A percentile compares a stretch with the other conserved stretches of the same genome.
Conservation (phyloP, 139 green algal species). For the Coccomyxa sp. region DNA sequence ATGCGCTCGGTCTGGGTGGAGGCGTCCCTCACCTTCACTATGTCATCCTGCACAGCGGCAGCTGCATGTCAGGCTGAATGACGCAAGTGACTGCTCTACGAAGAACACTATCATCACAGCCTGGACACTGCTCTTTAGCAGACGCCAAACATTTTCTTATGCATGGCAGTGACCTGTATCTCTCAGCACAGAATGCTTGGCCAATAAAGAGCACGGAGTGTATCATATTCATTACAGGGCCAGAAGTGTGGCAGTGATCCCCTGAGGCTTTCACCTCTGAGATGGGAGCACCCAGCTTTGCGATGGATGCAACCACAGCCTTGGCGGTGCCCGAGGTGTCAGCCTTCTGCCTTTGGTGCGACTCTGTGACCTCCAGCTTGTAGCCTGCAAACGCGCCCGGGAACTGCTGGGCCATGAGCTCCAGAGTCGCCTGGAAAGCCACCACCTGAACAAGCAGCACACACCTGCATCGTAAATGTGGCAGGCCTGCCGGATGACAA, state of each 20-base stretch:
- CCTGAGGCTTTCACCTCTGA: constrained; percentile 43
- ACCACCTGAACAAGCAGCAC: constrained; percentile 51
- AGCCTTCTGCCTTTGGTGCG: constrained; percentile 95
- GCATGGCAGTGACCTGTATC: no score
- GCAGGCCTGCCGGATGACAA: no score
- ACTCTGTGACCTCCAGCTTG: constrained; percentile 86
- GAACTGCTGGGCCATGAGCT: constrained; percentile 87
- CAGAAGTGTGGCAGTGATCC: no score
- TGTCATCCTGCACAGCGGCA: constrained; percentile 42
- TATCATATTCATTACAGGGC: no score
- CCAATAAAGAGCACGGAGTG: no score
- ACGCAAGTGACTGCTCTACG: no score
- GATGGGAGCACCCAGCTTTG: constrained; percentile 79
- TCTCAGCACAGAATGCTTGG: no score
- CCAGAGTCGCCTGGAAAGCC: constrained; percentile 91
- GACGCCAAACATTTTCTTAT: no score
- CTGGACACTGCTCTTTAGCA: no score
- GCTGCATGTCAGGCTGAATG: background rate
- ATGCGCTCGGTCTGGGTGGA: constrained; percentile 61
- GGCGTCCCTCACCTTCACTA: constrained; percentile 73
- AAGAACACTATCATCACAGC: no score
- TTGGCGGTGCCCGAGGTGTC: constrained; percentile 92
- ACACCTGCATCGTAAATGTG: background rate
- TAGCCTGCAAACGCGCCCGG: constrained; percentile 94
- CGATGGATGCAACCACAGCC: constrained; percentile 85